Base-by-base conservation (phyloP, 352 stramenopile species). In the Pythium monospermum region DNA sequence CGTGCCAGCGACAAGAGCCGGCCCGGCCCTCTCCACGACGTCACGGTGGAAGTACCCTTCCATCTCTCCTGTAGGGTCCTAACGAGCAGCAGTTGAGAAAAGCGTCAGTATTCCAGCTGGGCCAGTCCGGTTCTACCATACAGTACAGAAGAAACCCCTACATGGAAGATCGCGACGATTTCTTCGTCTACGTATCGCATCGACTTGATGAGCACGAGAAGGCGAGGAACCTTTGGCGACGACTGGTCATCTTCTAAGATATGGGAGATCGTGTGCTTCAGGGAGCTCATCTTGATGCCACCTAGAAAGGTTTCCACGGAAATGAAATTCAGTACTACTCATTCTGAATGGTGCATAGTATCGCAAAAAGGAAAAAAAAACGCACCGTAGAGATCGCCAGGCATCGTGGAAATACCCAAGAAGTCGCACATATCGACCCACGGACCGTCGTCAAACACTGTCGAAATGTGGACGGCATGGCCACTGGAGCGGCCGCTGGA, bases 21-120 rank as follows among this genome's bases (percentile, higher is more conserved):
- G 65, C 0, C 78, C 80, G 21, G 91, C 57, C 19, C 82, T 73
- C 53, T 90, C 76, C 26, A 90, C 80, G 7, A 91, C 68, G 26
- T 90, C 77, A 0, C 76, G 77, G 46, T 93, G 83, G 21, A 93
- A 90, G 37, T 93, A 93, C 6, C 80, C 77, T 12, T 90, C 76
- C 6, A 91, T 72, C 54, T 85, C 77, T 13, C 73, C 80, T 5
- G 82, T 83, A 1, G 80, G 83, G 49, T 93, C 83, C 81, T 92
- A 37, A 19, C n/a, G n/a, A n/a, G 44, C 45, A 21, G n/a, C 11
- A 31, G 11, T 36, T 45, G 10, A 37, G 1, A 22, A 23, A 6
- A 22, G 4, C 2, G 49, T 36, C 18, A 28, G 28, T 18, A 47
- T 44, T 4, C 15, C 8, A 57, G 10, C 31, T 30, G 8, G 8